Evolutionary conservation across 768 basidiomycete species (phyloP).

Genomic region (Pisolithus sp.): DNA sequence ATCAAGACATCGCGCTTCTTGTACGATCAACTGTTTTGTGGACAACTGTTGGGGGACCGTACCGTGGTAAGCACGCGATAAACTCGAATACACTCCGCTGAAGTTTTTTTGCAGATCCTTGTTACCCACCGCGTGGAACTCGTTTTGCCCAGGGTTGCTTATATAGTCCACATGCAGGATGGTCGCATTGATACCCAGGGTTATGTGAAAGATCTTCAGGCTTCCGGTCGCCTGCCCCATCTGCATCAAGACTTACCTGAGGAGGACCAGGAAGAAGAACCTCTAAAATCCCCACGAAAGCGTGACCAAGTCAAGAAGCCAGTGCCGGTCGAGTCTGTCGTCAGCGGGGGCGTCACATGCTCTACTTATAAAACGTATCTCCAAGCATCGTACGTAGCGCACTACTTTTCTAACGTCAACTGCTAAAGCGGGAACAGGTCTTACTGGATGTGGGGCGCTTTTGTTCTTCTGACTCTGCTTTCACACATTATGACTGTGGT

Average conservation of each 20-base stretch:
- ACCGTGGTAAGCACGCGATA: constrained; percentile 48
- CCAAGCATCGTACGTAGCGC: constrained; percentile 49
- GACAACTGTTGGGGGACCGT: constrained; percentile 57
- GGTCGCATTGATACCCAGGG: constrained; percentile 77
- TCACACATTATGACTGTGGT: constrained; percentile 20
- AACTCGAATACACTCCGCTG: neutral
- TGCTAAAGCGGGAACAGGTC: constrained; percentile 15
- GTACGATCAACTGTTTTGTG: constrained; percentile 58
- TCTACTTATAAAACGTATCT: constrained; percentile 61
- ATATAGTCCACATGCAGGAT: constrained; percentile 74
- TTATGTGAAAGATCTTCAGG: constrained; percentile 55
- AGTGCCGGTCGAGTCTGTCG: constrained; percentile 76
- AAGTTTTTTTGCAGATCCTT: constrained; percentile 37
- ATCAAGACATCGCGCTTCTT: constrained; percentile 61
- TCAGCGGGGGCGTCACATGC: constrained; percentile 81
- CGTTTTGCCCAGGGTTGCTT: constrained; percentile 66
- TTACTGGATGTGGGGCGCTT: constrained; percentile 25
- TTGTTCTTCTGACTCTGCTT: constrained; percentile 16
- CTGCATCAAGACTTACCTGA: constrained; percentile 51
- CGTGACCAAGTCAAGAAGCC: constrained; percentile 45
- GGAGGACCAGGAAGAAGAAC: constrained; percentile 41
- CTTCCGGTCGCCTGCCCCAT: constrained; percentile 53
- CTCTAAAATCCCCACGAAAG: constrained; percentile 5
- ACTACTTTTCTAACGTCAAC: neutral
- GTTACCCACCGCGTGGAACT: constrained; percentile 85